Percentiles rank a stretch among this genome's conserved stretches.
Conservation (phyloP, 225 moss, liverwort and hornwort species). For the Climacium dendroides region DNA sequence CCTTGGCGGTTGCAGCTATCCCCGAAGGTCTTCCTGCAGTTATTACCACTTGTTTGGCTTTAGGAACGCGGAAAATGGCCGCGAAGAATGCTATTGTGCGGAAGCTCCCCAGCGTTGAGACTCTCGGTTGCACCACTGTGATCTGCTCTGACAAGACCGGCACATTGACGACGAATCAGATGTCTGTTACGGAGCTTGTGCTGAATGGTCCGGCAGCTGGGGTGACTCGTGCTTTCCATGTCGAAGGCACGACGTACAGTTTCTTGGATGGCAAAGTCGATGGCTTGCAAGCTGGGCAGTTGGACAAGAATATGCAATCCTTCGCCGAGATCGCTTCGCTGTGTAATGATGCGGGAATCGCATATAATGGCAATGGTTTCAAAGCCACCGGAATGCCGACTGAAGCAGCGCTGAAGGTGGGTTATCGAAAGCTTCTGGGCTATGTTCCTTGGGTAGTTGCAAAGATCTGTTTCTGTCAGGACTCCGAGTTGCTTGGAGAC, state of each 20-base stretch:
- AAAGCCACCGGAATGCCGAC: slow-evolving; percentile 86
- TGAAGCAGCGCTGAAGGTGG: slow-evolving; percentile 87
- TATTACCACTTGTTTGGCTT: slow-evolving; percentile 87
- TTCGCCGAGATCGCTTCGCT: slow-evolving; percentile 71
- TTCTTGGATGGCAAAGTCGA: slow-evolving; percentile 52
- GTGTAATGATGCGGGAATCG: slow-evolving; percentile 86
- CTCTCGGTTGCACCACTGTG: slow-evolving; percentile 88
- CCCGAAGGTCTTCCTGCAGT: slow-evolving; percentile 94
- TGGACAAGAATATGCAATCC: slow-evolving; percentile 65
- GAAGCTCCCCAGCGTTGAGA: slow-evolving; percentile 91
- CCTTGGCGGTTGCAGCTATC: slow-evolving; percentile 91
- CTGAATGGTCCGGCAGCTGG: slow-evolving; percentile 56
- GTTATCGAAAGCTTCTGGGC: neutral
- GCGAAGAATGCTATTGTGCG: slow-evolving; percentile 95
- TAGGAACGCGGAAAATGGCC: slow-evolving; percentile 93
- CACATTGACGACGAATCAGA: slow-evolving; percentile 93
- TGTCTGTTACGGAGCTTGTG: slow-evolving; percentile 83
- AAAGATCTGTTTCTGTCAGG: neutral
- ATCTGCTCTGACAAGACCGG: slow-evolving; percentile 98
- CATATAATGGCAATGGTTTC: slow-evolving; percentile 52
- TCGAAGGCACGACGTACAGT: slow-evolving; percentile 88
- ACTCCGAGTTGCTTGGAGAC: neutral
- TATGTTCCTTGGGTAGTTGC: neutral
- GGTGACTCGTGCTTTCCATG: slow-evolving; percentile 56
- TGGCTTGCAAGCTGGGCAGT: slow-evolving; percentile 31